A percentile compares a stretch with the other conserved stretches of the same genome.
phyloP scores from a whole-genome alignment of 352 stramenopile genomes.

The Globisporangium sylvaticum region DNA sequence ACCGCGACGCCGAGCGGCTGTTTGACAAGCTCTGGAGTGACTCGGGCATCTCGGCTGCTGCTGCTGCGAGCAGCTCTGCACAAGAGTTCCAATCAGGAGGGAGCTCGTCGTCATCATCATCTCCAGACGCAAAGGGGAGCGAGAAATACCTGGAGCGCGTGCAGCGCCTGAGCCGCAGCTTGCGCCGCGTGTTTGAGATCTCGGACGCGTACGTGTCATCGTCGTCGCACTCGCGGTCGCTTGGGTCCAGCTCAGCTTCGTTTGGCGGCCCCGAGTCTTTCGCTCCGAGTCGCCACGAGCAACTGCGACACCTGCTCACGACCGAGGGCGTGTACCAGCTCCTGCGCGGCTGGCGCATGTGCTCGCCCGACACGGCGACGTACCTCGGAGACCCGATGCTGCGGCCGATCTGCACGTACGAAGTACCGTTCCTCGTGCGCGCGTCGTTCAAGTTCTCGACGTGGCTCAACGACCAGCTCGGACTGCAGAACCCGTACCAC shows the following conservation, averaged over 20 bases:
- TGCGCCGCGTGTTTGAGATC: slow-evolving; percentile 81
- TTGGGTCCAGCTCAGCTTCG: slow-evolving; percentile 12
- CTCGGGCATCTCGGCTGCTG: slow-evolving; percentile 25
- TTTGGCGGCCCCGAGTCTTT: slow-evolving; percentile 45
- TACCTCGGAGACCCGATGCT: slow-evolving; percentile 86
- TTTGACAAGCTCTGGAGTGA: slow-evolving; percentile 81
- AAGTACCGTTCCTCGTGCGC: slow-evolving; percentile 73
- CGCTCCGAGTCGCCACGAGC: slow-evolving; percentile 53
- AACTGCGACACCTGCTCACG: slow-evolving; percentile 60
- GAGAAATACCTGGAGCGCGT: slow-evolving; percentile 50
- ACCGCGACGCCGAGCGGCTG: slow-evolving; percentile 77
- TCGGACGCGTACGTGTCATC: slow-evolving; percentile 84
- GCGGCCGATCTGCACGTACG: slow-evolving; percentile 78
- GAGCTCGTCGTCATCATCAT: slow-evolving; percentile 27
- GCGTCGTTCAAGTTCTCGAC: slow-evolving; percentile 74
- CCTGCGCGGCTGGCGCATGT: slow-evolving; percentile 62
- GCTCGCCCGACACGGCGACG: slow-evolving; percentile 52
- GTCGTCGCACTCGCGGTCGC: slow-evolving; percentile 52
- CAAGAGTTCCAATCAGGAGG: not conserved
- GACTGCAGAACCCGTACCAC: slow-evolving; percentile 63
- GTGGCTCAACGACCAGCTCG: slow-evolving; percentile 70
- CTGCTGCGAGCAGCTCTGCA: slow-evolving; percentile 12
- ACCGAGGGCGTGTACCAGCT: slow-evolving; percentile 60
- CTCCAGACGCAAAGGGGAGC: slow-evolving; percentile 10
- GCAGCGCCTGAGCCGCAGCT: slow-evolving; percentile 59